These are phyloP conservation scores for Backusella macrospora DNA, from an alignment of 192 early-diverging fungal species.

Conservation along the genomic window DNA sequence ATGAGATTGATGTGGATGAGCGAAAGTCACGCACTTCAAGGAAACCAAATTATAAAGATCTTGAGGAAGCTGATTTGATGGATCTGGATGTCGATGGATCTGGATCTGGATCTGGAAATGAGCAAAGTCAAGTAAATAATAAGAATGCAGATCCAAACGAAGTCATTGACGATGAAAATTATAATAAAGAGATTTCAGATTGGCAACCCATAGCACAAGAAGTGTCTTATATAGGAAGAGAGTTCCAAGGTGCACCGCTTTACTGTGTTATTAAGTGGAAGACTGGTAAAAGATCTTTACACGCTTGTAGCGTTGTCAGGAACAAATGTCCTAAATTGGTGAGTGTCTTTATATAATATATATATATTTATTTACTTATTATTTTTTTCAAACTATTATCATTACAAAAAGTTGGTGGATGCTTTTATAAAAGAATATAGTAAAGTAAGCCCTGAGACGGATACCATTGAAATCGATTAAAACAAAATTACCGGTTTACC, in stretches of 20 bases:
- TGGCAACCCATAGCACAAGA: neutral
- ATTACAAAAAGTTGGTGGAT: neutral
- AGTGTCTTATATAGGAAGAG: neutral
- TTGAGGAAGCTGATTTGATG: neutral
- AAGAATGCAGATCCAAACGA: neutral
- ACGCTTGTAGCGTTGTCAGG: neutral
- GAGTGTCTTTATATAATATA: neutral
- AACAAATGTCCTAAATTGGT: constrained; percentile 15
- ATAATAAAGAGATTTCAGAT: neutral
- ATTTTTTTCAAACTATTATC: too few relatives aligned
- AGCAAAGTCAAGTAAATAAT: neutral
- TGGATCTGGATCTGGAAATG: neutral
- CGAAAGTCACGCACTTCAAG: neutral
- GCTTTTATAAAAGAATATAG: neutral
- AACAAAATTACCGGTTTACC: neutral
- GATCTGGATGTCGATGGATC: neutral
- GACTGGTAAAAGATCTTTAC: neutral
- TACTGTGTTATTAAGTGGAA: constrained; percentile 10
- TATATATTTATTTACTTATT: neutral
- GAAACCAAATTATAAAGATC: neutral
- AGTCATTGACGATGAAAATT: neutral
- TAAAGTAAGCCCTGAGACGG: neutral
- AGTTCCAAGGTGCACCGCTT: neutral
- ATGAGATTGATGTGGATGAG: neutral
- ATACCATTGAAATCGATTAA: neutral